Base-by-base conservation (phyloP, 768 basidiomycete genomes). In the Tricholoma furcatifolium region DNA sequence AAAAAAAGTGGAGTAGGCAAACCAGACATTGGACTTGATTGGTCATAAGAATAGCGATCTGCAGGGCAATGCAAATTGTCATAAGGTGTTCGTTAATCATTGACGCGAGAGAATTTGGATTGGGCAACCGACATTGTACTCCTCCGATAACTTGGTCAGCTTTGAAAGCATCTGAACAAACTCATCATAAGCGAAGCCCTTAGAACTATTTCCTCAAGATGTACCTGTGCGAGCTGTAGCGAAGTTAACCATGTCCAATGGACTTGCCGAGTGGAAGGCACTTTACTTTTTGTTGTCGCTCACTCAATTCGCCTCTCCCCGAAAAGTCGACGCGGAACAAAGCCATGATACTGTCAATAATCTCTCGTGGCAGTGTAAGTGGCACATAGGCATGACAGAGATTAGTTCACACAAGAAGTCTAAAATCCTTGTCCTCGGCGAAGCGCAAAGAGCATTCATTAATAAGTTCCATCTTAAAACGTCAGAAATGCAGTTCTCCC, bases 261-360 rank as follows among this genome's bases (percentile, higher is more conserved):
- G 47, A 27, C 15, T 15, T 18, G 32, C 6, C 14, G 14, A 20
- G 43, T 39, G 23, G 38, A 18, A 44, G 7, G 30, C 36, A 50
- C 40, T 24, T 49, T 34, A 84, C 89, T 74, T 93, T 93, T 66
- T 98, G 95, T 65, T 95, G 94, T 47, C 94, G 79, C 72, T 95
- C 93, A 60, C 93, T 94, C 36, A 97, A 71, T 67, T 97, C 96
- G 27, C 95, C 96, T 74, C 95, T 76, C 18, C 95, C 95, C 3
- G 91, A 91, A 67, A 76, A 98, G 69, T 98, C 95, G 40, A 93
- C 91, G 17, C 93, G 84, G 68, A 98, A 98, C 6, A 96, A 79
- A 24, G 95, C 96, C 92, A 98, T 96, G 55, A 98, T 95, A 61
- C 91, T 94, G 66, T 98, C 96, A 32, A 98, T 82, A 53, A 98